Conservation (phyloP, 2,329 filamentous ascomycete genomes). For the Aspergillus amoenus region DNA sequence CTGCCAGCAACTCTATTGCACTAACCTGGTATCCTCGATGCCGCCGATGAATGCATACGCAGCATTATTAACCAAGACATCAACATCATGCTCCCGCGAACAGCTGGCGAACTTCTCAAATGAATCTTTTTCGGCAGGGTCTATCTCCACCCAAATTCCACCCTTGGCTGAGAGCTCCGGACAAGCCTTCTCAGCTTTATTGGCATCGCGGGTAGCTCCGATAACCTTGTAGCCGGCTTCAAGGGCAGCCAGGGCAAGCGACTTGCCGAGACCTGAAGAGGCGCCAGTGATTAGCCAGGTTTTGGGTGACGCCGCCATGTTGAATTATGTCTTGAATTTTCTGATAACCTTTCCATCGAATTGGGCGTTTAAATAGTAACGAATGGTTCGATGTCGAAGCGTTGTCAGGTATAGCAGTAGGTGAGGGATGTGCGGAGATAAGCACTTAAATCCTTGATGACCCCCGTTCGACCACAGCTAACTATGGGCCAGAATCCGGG, state of each 20-base stretch:
- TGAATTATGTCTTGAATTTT: neutral
- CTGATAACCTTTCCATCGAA: neutral
- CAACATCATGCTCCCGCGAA: neutral
- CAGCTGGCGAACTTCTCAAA: neutral
- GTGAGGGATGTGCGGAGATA: neutral
- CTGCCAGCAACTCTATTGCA: too few species aligned
- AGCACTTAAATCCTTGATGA: neutral
- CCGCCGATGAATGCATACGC: conserved; percentile 12
- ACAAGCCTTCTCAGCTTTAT: neutral
- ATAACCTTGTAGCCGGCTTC: conserved; percentile 2
- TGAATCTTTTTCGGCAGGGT: neutral
- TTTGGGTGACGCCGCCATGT: neutral
- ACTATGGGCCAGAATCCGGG: too few species aligned
- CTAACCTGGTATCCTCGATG: conserved; percentile 10
- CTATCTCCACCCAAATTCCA: conserved; percentile 3
- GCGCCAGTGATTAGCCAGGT: conserved; percentile 14
- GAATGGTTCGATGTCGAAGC: neutral
- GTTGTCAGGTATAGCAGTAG: neutral
- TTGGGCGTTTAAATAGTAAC: neutral
- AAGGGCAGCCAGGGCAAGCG: conserved; percentile 5
- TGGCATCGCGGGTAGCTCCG: conserved; percentile 6
- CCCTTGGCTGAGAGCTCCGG: neutral
- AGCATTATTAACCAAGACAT: conserved; percentile 12
- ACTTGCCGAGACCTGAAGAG: conserved; percentile 10
- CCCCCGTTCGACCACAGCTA: too few species aligned